Evolutionary conservation across 208 protist species (phyloP), one percentile per base, ranked within the genome.

Genomic region (Jaenimonas drosophilae): DNA sequence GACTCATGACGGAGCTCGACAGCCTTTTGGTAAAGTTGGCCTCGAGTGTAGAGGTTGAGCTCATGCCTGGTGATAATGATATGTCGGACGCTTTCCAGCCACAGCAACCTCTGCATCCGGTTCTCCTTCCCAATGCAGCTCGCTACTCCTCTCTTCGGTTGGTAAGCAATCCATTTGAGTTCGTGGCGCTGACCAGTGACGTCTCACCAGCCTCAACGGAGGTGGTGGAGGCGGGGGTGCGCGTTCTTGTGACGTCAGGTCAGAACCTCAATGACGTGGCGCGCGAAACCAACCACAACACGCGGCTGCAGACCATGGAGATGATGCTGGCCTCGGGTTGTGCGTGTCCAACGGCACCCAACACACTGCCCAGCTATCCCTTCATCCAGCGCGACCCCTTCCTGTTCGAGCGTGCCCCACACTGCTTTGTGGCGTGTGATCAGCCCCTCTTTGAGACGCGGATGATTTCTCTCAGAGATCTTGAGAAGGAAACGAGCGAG

Each of bases 281-380:
- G 36, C 70, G 74, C 29, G 70, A 95, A 52, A 88, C 85, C 3
- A 43, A 39, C 12, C 76, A 70, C 21, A 30, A 46, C 20, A 67
- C 65, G 6, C 70, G 73, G 0, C 52, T 91, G 0, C 80, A 89
- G 16, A 60, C 81, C 4, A 75, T 96, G 77, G 59, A 60, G 16
- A 65, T 76, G 56, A 56, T 91, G 17, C 39, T 95, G 32, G 70
- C 52, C 34, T 78, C 63, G 2, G 80, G 77, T 2, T 91, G 84
- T 30, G 69, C 83, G 21, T 91, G 79, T 44, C 91, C 91, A 12
- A 95, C 91, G 12, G 85, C 88, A 0, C 91, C 91, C 3, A 91
- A 95, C 62, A 95, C 84, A 2, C 63, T 95, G n/a, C 86, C 81
- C 49, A 93, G 90, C 39, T 96, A 95, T 44, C 86, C 91, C 7